Conservation (phyloP, 2,329 filamentous ascomycete species). For the Nemania sp. region DNA sequence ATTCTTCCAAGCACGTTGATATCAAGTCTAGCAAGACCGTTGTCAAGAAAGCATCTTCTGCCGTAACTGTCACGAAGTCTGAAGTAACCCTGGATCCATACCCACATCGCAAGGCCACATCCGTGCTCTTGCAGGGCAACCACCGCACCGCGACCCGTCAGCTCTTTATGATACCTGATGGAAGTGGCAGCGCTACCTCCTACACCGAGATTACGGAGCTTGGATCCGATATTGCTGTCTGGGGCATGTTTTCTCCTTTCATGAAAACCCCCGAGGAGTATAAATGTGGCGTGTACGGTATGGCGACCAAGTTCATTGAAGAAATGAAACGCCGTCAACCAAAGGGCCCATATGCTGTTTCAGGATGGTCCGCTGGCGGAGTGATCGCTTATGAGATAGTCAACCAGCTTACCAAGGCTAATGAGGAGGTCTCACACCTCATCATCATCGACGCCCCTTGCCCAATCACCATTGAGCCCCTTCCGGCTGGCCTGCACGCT, state of each 20-base stretch:
- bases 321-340: conserved; percentile 76
- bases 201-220: conserved; percentile 65
- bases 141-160: conserved; percentile 52
- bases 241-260: conserved; percentile 70
- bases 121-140: conserved; percentile 54
- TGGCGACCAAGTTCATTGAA: conserved; percentile 66
- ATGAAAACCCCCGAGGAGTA: conserved; percentile 71
- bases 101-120: conserved; percentile 56
- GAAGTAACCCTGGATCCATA: conserved; percentile 47
- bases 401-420: conserved; percentile 60
- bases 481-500: conserved; percentile 68
- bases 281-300: conserved; percentile 67
- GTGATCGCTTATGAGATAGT: conserved; percentile 72
- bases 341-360: conserved; percentile 67
- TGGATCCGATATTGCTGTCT: conserved; percentile 53
- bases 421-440: conserved; percentile 62
- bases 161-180: conserved; percentile 60
- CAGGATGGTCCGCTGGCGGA: conserved; percentile 78
- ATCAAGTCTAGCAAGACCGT: conserved; percentile 34
- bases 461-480: conserved; percentile 69
- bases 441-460: conserved; percentile 70
- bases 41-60: conserved; percentile 25
- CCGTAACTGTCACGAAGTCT: conserved; percentile 52
- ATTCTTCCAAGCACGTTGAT: conserved; percentile 36
- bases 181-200: conserved; percentile 66